A percentile compares a stretch with the other conserved stretches of the same genome.
Conservation (phyloP, 306 rosid genomes). For the Arachis hypogaea region DNA sequence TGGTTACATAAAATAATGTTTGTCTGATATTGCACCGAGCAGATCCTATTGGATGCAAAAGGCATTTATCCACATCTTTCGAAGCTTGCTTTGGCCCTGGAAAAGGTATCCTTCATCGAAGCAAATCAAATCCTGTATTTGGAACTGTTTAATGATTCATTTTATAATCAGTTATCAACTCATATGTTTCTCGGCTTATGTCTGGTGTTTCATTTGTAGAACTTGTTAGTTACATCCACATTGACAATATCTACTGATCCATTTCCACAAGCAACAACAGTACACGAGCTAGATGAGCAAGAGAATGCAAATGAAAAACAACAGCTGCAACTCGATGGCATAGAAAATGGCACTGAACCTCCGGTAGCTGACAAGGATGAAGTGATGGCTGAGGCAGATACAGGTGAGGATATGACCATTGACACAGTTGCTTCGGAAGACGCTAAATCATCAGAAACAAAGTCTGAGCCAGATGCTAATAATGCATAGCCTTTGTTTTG, state of each 20-base stretch:
- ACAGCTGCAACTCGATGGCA: conserved; percentile 45
- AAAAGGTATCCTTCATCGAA: conserved; percentile 66
- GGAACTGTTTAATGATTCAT: conserved; percentile 11
- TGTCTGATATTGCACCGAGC: conserved; percentile 38
- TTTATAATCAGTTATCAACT: conserved; percentile 11
- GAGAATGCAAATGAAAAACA: conserved; percentile 58
- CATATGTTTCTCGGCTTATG: conserved; percentile 8
- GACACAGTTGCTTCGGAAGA: conserved; percentile 72
- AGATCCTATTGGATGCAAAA: conserved; percentile 85
- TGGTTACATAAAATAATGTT: conserved; percentile 9
- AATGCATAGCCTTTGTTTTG: conserved; percentile 45
- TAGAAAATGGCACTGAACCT: conserved; percentile 68
- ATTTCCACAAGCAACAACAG: conserved; percentile 46
- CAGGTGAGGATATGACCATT: conserved; percentile 66
- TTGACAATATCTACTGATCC: conserved; percentile 60
- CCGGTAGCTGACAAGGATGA: conserved; percentile 60
- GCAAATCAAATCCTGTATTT: not conserved
- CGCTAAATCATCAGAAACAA: conserved; percentile 63
- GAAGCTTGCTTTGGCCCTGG: conserved; percentile 93
- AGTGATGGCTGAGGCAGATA: conserved; percentile 77
- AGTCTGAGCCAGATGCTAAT: conserved; percentile 53
- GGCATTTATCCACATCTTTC: conserved; percentile 82
- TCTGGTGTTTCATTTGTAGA: conserved; percentile 55
- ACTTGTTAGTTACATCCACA: conserved; percentile 83
- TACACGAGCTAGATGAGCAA: conserved; percentile 48